These are phyloP conservation scores for Cyclocybe aegerita DNA, from an alignment of 768 basidiomycete genomes.

Conservation along the genomic window DNA sequence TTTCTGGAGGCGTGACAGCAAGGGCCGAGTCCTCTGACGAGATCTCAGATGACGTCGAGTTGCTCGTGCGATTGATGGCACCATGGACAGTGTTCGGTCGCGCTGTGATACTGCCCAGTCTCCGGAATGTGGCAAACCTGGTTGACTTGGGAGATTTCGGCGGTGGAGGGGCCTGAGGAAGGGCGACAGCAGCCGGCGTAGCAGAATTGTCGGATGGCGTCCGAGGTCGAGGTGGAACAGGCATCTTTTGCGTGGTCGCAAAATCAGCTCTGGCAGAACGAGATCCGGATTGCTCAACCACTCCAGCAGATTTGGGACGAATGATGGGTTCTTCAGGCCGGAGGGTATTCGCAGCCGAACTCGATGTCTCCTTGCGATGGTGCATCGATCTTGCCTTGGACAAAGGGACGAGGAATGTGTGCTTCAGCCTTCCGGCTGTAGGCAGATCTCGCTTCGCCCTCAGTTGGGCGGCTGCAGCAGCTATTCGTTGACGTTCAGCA, in stretches of 20 bases:
- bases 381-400: slow-evolving; percentile 23
- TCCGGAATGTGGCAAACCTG: slow-evolving; percentile 49
- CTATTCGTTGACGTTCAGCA: slow-evolving; percentile 25
- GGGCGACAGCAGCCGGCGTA: not conserved
- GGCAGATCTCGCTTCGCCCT: slow-evolving; percentile 26
- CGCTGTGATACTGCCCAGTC: slow-evolving; percentile 41
- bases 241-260: not conserved
- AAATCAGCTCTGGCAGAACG: not conserved
- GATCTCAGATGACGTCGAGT: slow-evolving; percentile 56
- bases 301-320: slow-evolving; percentile 13
- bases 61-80: slow-evolving; percentile 49
- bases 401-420: slow-evolving; percentile 33
- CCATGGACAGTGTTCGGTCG: slow-evolving; percentile 30
- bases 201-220: slow-evolving; percentile 13
- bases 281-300: slow-evolving; percentile 4
- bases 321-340: slow-evolving; percentile 4
- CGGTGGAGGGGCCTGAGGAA: slow-evolving; percentile 37
- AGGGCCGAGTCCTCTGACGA: slow-evolving; percentile 69
- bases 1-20: slow-evolving; percentile 59
- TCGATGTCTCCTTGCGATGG: slow-evolving; percentile 23
- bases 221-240: slow-evolving; percentile 7
- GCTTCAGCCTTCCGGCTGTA: slow-evolving; percentile 26
- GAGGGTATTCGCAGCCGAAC: slow-evolving; percentile 6
- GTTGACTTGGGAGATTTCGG: slow-evolving; percentile 49
- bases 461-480: slow-evolving; percentile 19